Base-by-base conservation (phyloP, 2,329 filamentous ascomycete species). In the Phyllosticta ampelicida region DNA sequence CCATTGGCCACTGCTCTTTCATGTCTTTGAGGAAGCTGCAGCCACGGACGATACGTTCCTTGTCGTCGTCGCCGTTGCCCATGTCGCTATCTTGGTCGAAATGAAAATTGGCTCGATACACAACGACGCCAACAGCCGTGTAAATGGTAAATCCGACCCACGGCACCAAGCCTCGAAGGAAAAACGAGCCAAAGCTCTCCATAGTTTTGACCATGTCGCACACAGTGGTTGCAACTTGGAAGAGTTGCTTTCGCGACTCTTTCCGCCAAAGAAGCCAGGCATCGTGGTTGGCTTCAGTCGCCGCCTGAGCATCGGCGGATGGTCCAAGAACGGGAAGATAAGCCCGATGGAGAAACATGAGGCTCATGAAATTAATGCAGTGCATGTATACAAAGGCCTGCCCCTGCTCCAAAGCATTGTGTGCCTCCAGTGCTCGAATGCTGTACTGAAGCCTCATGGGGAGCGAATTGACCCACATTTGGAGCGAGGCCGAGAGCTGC, bases 111-210 rank as follows among this genome's bases (percentile, higher is more conserved):
- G 68, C 70, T 13, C 66, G 70, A 50, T 73, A 74, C 9, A 73
- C 62, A 67, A 74, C 71, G 8, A 72, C 70, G 9, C 71, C 71
- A 1, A 73, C 70, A 2, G 71, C 71, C 1, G 71, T 73, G 58
- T 73, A 74, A 9, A 73, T 72, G 56, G 71, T 74, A 60, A 74
- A 74, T 13, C 71, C 71, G 23, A 73, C 73, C 71, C 71, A 74
- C 1, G 71, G 71, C 1, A 74, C 71, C 9, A 73, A 60, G 9
- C 71, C 71, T 8, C 71, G 66, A 6, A 73, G 64, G 56, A 74
- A 74, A 63, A 65, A 73, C 36, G 71, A 68, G 49, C 71, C 71
- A 59, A 74, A 73, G 0, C 65, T 71, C 48, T 70, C 69, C 68
- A 74, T 73, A 59, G 73, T 71, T 19, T 73, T 71, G 0, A 73